Conservation (phyloP, 2,329 filamentous ascomycete genomes). For the Fusarium sp. region DNA sequence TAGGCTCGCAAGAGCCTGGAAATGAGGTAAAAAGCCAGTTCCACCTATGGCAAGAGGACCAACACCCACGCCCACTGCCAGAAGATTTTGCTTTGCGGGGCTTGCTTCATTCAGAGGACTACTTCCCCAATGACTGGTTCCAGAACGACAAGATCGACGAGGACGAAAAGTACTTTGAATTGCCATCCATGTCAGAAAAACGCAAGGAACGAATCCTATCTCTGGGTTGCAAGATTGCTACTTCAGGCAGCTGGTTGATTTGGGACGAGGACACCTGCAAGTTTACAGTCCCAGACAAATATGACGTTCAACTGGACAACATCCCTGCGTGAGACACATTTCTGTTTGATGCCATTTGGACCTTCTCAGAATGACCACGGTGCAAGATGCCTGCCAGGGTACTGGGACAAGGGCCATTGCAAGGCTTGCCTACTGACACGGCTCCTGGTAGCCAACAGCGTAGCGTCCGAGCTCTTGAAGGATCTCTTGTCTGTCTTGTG, state of each 20-base stretch:
- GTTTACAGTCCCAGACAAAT: constrained; percentile 56
- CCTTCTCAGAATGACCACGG: not conserved
- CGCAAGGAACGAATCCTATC: constrained; percentile 70
- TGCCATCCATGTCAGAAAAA: constrained; percentile 67
- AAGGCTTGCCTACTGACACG: not conserved
- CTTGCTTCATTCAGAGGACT: constrained; percentile 68
- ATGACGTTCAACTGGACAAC: constrained; percentile 46
- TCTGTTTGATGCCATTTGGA: not conserved
- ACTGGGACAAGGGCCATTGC: not conserved
- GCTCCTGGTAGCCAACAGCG: not conserved
- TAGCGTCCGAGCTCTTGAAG: not conserved
- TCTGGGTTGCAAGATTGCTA: constrained; percentile 63
- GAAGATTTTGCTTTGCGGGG: constrained; percentile 78
- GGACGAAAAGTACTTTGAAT: constrained; percentile 74
- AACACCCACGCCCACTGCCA: constrained; percentile 67
- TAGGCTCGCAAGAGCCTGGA: constrained; percentile 45
- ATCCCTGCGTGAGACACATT: not conserved
- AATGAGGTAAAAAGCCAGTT: constrained; percentile 60
- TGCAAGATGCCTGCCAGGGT: not conserved
- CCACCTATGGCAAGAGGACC: constrained; percentile 58
- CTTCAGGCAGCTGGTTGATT: constrained; percentile 56
- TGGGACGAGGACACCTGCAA: constrained; percentile 55
- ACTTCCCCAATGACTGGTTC: constrained; percentile 72
- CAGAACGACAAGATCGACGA: constrained; percentile 69
- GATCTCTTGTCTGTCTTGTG: not conserved